phyloP scores from a whole-genome alignment of 73 alveolate species.

The Tetrahymena thermophila region DNA sequence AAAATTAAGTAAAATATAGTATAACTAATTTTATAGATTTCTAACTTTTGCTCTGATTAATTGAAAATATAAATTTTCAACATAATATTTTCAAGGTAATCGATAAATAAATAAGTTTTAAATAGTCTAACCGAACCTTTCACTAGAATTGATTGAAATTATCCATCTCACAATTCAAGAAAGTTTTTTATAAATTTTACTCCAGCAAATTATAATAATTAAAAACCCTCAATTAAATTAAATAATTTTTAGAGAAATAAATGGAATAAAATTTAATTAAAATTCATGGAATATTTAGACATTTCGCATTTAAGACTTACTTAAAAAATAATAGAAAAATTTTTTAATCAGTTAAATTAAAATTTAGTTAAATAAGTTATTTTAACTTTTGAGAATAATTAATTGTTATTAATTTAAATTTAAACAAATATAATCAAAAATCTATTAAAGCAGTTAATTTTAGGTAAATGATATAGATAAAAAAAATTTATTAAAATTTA shows the following conservation, averaged over 20 bases:
- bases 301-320: too few species aligned
- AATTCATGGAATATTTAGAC: too few species aligned
- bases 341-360: not conserved
- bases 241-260: not conserved
- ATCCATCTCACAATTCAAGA: not conserved
- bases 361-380: not conserved
- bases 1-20: not conserved
- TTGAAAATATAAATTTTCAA: too few species aligned
- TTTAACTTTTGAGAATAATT: too few species aligned
- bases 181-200: not conserved
- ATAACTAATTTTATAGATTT: not conserved
- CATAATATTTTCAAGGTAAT: not conserved
- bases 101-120: too few species aligned
- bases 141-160: not conserved
- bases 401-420: too few species aligned
- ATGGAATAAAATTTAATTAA: not conserved
- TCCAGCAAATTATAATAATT: not conserved
- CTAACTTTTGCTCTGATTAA: not conserved
- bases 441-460: too few species aligned
- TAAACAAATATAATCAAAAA: too few species aligned
- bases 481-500: too few species aligned
- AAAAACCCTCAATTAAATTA: not conserved
- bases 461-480: not conserved
- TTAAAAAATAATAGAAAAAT: too few species aligned
- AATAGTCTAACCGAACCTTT: not conserved